These are phyloP conservation scores for Sisymbrium altissimum DNA, from an alignment of 345 rosid species.

Conservation along the genomic window DNA sequence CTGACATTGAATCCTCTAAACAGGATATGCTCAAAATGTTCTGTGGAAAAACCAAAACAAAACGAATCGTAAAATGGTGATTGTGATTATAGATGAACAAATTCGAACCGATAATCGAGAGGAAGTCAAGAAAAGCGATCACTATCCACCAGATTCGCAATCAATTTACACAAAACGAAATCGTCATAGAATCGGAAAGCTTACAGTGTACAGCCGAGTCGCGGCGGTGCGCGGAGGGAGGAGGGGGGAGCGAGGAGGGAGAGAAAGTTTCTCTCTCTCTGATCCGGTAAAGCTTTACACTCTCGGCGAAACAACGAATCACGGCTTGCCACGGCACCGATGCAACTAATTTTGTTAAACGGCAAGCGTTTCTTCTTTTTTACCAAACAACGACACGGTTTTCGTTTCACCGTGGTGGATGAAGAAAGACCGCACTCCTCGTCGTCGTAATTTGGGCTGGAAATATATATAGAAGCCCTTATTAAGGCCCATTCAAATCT, in stretches of 20 bases:
- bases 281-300: neutral
- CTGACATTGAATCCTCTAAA: slow-evolving; percentile 45
- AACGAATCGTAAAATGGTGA: neutral
- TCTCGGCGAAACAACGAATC: neutral
- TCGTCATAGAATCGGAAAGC: slow-evolving; percentile 10
- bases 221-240: slow-evolving; percentile 16
- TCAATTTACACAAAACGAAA: neutral
- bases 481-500: neutral
- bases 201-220: slow-evolving; percentile 24
- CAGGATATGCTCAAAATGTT: neutral
- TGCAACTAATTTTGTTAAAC: neutral
- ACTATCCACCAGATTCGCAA: neutral
- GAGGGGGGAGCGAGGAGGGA: neutral
- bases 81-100: too few species aligned
- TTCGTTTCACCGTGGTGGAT: neutral
- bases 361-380: slow-evolving; percentile 1
- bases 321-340: neutral
- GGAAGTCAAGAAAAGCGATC: too few species aligned
- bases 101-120: neutral
- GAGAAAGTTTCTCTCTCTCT: neutral
- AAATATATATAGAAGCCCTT: neutral
- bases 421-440: neutral
- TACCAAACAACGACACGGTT: neutral
- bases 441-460: neutral
- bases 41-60: neutral